Conservation (phyloP, 148 eudicot genomes). For the Chenopodium berlandieri region DNA sequence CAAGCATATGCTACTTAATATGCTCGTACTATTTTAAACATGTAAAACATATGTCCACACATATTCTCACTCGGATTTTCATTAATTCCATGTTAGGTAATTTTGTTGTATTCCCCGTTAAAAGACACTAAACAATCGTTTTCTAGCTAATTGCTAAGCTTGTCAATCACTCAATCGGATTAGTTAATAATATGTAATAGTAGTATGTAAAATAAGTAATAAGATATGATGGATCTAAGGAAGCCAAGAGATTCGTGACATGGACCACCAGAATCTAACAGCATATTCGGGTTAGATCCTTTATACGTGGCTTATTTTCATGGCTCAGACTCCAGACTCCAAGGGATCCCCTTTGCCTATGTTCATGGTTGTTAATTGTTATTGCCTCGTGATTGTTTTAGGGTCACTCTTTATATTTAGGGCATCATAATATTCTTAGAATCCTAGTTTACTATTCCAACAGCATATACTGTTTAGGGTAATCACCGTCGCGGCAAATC, state of each 20-base stretch:
- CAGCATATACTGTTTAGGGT: not conserved
- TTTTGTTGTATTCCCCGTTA: not conserved
- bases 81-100: not conserved
- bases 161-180: too few relatives aligned
- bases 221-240: not conserved
- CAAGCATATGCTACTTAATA: too few relatives aligned
- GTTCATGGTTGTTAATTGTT: not conserved
- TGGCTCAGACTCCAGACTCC: not conserved
- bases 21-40: too few relatives aligned
- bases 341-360: not conserved
- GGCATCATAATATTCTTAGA: not conserved
- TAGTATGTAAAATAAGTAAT: not conserved
- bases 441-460: not conserved
- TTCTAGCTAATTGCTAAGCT: too few relatives aligned
- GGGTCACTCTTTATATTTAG: not conserved
- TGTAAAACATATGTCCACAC: not conserved
- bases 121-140: not conserved
- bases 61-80: not conserved
- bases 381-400: not conserved
- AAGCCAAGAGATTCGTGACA: not conserved
- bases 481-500: too few relatives aligned
- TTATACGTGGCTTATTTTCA: constrained; percentile 11
- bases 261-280: constrained; percentile 12
- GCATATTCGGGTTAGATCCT: constrained; percentile 28
- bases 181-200: not conserved